Evolutionary conservation across 2,329 filamentous ascomycete genomes (phyloP).

Genomic region (Zymoseptoria passerinii): DNA sequence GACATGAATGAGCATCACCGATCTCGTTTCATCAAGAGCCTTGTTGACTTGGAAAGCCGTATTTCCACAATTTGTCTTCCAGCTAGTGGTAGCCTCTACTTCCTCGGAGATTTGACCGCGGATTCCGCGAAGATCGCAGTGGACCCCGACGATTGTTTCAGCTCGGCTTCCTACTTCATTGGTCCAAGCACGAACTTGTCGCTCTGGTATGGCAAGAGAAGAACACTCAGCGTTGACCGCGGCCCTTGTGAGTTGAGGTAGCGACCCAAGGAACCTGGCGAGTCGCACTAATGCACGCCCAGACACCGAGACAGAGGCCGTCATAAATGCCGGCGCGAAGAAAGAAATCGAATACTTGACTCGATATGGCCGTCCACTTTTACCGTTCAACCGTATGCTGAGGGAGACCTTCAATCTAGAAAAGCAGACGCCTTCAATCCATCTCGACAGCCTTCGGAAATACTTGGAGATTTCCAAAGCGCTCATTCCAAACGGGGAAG

Average conservation of each 20-base stretch:
- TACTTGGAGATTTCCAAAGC: conserved; percentile 23
- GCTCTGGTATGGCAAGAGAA: conserved; percentile 28
- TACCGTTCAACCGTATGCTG: conserved; percentile 27
- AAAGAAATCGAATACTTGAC: conserved; percentile 29
- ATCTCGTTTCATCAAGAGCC: conserved; percentile 18
- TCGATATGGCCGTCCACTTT: conserved; percentile 23
- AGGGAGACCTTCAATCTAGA: conserved; percentile 28
- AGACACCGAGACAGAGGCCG: conserved; percentile 22
- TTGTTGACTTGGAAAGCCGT: conserved; percentile 26
- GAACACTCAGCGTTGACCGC: conserved; percentile 20
- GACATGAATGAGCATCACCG: conserved; percentile 18
- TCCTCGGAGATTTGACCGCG: conserved; percentile 24
- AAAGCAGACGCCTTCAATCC: conserved; percentile 22
- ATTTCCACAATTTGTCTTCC: conserved; percentile 24
- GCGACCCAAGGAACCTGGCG: conserved; percentile 1
- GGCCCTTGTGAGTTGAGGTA: conserved; percentile 27
- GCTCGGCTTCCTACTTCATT: conserved; percentile 21
- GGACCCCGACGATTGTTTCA: conserved; percentile 1
- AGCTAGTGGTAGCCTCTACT: conserved; percentile 31
- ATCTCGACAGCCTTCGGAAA: conserved; percentile 26
- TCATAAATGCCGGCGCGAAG: conserved; percentile 25
- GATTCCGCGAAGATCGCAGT: conserved; percentile 15
- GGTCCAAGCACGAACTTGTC: conserved; percentile 25
- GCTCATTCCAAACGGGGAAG: conserved; percentile 16
- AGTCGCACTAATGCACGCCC: conserved; percentile 12